A percentile compares a stretch with the other conserved stretches of the same genome.
Evolutionary conservation across 2,329 filamentous ascomycete genomes (phyloP).

Genomic region (Anisogramma anomala): DNA sequence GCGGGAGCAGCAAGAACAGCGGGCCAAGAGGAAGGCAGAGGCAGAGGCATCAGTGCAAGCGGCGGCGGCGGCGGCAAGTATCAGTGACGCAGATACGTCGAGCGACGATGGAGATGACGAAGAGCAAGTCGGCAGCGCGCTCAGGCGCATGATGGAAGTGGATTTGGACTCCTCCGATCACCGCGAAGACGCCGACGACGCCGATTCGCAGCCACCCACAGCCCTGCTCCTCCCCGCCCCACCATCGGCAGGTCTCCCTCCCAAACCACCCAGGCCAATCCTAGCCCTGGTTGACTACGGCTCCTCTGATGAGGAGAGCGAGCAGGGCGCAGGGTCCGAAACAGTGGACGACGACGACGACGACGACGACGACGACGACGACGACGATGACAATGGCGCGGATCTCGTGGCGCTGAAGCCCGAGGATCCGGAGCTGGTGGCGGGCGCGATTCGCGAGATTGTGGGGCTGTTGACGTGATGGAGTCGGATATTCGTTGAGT

Average conservation of each 20-base stretch:
- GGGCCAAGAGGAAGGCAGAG: too few species aligned
- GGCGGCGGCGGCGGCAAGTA: slow-evolving; percentile 7
- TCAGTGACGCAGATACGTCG: slow-evolving; percentile 12
- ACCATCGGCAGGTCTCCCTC: neutral
- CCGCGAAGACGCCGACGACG: too few species aligned
- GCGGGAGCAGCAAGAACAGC: too few species aligned
- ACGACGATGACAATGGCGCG: slow-evolving; percentile 6
- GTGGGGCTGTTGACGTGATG: slow-evolving; percentile 11
- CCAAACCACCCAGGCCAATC: neutral
- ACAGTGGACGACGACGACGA: slow-evolving; percentile 6
- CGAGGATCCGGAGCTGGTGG: slow-evolving; percentile 15
- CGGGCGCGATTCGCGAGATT: slow-evolving; percentile 12
- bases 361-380: slow-evolving; percentile 11
- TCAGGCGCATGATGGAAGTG: too few species aligned
- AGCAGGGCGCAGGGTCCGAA: too few species aligned
- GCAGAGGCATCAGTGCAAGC: too few species aligned
- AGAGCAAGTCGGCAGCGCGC: too few species aligned
- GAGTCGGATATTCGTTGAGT: too few species aligned
- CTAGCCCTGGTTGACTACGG: slow-evolving; percentile 11
- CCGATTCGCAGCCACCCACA: too few species aligned
- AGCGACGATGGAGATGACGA: slow-evolving; percentile 11
- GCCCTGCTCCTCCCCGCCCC: too few species aligned
- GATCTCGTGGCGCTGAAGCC: slow-evolving; percentile 6
- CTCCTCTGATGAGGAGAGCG: too few species aligned
- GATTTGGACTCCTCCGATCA: too few species aligned